Evolutionary conservation across 768 basidiomycete genomes (phyloP), one percentile per base, ranked within the genome.

Genomic region (Tricholoma matsutake): DNA sequence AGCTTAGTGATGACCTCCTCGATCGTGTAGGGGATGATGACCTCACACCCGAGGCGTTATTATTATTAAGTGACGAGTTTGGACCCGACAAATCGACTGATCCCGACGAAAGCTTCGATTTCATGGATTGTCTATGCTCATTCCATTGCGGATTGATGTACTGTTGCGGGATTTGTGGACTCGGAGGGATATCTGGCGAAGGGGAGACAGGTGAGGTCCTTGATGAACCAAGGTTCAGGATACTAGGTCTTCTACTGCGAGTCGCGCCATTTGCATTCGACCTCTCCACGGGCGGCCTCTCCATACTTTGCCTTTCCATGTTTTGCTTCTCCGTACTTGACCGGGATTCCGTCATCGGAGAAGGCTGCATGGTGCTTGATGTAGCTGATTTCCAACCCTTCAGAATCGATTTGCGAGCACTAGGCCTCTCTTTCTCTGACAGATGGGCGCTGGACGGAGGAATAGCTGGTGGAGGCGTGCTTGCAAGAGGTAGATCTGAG

Each of bases 361-460:
- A 62, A 14, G 34, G 22, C 41, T 53, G 63, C 54, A 51, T 56
- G 41, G 59, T 45, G 39, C 60, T 66, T 6, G 62, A 62, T 4
- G 81, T 75, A 6, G 79, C 73, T 13, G 82, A 78, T 69, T 84
- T 87, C 82, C 83, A 84, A 9, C 79, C 76, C 70, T 90, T 89
- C 64, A 91, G 71, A 61, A 91, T 91, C 10, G 89, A 91, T 76
- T 89, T 91, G 45, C 86, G 83, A 54, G 76, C 76, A 25, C 72
- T 76, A 8, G 72, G 68, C 66, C 79, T 83, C 64, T 83, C 80
- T 64, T 74, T 75, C 29, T 79, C 78, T 54, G 76, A 75, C 16
- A 72, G 65, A 45, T 75, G 66, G 47, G 71, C 66, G 41, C 72
- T 65, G 11, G 63, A 62, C 6, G 64, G 58, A 32, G 68, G 60